Evolutionary conservation across 2,329 filamentous ascomycete genomes (phyloP), one percentile per base, ranked within the genome.

Genomic region (Xylariales sp.): DNA sequence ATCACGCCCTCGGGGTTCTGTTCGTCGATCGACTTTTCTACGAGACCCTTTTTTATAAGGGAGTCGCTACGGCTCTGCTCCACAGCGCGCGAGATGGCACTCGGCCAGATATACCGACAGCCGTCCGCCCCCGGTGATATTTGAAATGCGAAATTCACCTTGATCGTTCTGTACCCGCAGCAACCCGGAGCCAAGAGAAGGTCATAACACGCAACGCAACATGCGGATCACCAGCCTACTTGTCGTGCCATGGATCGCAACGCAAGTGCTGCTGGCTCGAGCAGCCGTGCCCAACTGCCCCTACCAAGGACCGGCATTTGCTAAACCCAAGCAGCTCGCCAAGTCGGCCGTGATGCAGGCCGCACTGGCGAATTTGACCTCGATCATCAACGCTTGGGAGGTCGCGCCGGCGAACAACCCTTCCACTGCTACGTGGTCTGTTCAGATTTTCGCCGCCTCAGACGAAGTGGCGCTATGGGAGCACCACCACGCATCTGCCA

Each of bases 381-480:
- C 50, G 4, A 50, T 50, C 0, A 54, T 63, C 34, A 35, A 49
- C 11, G 45, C 45, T 1, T 55, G 53, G 10, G 55, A 55, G 14
- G 29, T 30, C 5, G 50, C 55, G 33, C 43, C 54, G 24, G 45
- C 39, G 1, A 46, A 46, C 7, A 50, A 55, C 16, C 52, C 57
- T 6, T 54, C 60, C 38, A 47, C 42, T n/a, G 62, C 59, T 7
- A 59, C 56, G 31, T 62, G 59, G 52, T 59, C 57, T 29, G 51
- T 62, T 19, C 54, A 62, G 38, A 45, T 62, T 5, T 56, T 56
- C 42, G 50, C 51, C 8, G 45, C 48, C 4, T 48, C 50, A 3
- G 46, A 46, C 16, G 50, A 49, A 8, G 37, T 47, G 18, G 43
- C 52, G 12, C 20, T 57, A 8, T 58, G 52, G 52, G 50, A 49